These are phyloP conservation scores for Atkinsonella texensis DNA, from an alignment of 2,329 filamentous ascomycete genomes.

Conservation along the genomic window DNA sequence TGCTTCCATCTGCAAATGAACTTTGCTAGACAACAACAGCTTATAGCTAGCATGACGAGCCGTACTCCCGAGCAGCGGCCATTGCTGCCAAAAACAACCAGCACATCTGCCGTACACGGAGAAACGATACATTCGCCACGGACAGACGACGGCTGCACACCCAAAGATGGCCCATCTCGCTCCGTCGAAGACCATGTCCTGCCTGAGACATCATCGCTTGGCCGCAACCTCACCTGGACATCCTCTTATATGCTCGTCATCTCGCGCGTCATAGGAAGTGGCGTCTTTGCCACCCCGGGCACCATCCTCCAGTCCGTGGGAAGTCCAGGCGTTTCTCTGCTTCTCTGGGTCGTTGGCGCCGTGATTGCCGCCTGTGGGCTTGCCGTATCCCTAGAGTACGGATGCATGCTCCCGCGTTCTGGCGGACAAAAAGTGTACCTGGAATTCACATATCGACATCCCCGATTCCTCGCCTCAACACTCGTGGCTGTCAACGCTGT, in stretches of 20 bases:
- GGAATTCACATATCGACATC: conserved; percentile 53
- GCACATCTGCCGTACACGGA: not conserved
- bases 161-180: conserved; percentile 6
- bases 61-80: not conserved
- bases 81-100: not conserved
- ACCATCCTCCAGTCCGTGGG: conserved; percentile 55
- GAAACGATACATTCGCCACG: not conserved
- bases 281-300: conserved; percentile 61
- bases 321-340: conserved; percentile 50
- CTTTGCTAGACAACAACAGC: no score
- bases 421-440: conserved; percentile 61
- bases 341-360: conserved; percentile 52
- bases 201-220: conserved; percentile 44
- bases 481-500: conserved; percentile 52
- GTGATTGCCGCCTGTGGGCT: conserved; percentile 49
- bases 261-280: conserved; percentile 56
- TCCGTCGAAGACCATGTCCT: conserved; percentile 44
- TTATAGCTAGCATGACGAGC: not conserved
- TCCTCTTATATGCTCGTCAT: conserved; percentile 57
- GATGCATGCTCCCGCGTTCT: conserved; percentile 57
- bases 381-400: conserved; percentile 53
- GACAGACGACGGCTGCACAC: not conserved
- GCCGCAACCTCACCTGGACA: conserved; percentile 48
- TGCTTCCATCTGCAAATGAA: no score
- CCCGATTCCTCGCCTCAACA: conserved; percentile 51